phyloP scores from a whole-genome alignment of 2,329 filamentous ascomycete species.

The Ceratocystis harringtonii region DNA sequence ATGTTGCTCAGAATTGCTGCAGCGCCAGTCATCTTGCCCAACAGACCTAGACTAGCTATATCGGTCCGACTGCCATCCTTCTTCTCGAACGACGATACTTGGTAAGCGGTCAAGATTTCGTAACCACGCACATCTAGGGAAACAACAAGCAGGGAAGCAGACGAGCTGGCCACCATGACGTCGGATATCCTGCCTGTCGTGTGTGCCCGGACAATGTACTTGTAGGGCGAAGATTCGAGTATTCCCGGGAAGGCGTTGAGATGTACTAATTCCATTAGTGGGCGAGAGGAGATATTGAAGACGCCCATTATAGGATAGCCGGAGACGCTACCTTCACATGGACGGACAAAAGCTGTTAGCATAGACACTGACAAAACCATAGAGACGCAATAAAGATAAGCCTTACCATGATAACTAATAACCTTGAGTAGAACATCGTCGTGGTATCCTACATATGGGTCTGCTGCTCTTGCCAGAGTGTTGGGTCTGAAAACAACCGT shows the following conservation, averaged over 20 bases:
- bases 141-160: constrained; percentile 41
- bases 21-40: constrained; percentile 80
- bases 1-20: constrained; percentile 57
- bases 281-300: constrained; percentile 60
- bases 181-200: constrained; percentile 45
- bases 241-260: constrained; percentile 62
- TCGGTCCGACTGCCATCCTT: constrained; percentile 28
- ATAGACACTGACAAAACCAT: neutral
- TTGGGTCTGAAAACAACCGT: constrained; percentile 73
- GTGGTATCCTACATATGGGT: constrained; percentile 61
- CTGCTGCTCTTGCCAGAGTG: constrained; percentile 53
- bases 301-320: constrained; percentile 67
- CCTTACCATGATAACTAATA: constrained; percentile 56
- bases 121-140: constrained; percentile 52
- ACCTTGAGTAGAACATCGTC: constrained; percentile 62
- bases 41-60: constrained; percentile 58
- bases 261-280: constrained; percentile 53
- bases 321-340: constrained; percentile 33
- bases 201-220: constrained; percentile 64
- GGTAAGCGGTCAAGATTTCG: constrained; percentile 68
- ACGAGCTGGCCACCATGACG: constrained; percentile 31
- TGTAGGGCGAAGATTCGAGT: constrained; percentile 23
- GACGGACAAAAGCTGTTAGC: neutral
- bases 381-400: neutral
- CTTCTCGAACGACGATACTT: constrained; percentile 43